These are phyloP conservation scores for Iodosphaeria phyllophila DNA, from an alignment of 2,329 filamentous ascomycete genomes.

Conservation along the genomic window DNA sequence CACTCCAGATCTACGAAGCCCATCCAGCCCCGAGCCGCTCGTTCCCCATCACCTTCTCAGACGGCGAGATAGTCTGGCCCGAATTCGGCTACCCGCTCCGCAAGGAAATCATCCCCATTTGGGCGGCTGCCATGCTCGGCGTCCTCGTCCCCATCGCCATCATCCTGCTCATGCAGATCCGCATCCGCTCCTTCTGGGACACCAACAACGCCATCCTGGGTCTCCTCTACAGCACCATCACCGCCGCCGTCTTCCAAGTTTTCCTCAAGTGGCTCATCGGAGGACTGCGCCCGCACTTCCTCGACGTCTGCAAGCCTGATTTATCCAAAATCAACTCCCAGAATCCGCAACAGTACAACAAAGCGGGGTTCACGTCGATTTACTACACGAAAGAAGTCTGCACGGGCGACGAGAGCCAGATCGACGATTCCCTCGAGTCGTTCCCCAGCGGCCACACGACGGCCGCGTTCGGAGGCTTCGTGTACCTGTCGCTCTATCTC, in stretches of 20 bases:
- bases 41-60: constrained; percentile 46
- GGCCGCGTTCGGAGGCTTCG: constrained; percentile 52
- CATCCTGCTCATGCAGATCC: constrained; percentile 47
- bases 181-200: constrained; percentile 50
- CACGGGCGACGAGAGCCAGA: constrained; percentile 43
- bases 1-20: constrained; percentile 37
- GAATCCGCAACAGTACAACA: constrained; percentile 22
- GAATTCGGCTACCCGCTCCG: constrained; percentile 54
- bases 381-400: constrained; percentile 56
- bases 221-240: constrained; percentile 50
- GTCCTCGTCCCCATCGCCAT: constrained; percentile 44
- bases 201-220: constrained; percentile 54
- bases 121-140: constrained; percentile 47
- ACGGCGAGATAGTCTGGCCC: constrained; percentile 51
- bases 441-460: constrained; percentile 61
- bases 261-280: constrained; percentile 62
- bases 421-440: constrained; percentile 51
- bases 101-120: constrained; percentile 54
- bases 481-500: constrained; percentile 54
- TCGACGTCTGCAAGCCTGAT: constrained; percentile 48
- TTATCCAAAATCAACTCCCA: constrained; percentile 21
- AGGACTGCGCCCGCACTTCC: constrained; percentile 53
- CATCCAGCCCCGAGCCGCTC: constrained; percentile 48
- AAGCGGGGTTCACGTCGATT: constrained; percentile 33
- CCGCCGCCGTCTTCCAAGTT: constrained; percentile 58